Evolutionary conservation across 1,139 yeast species (phyloP).

Genomic region (Pneumocystis carinii): DNA sequence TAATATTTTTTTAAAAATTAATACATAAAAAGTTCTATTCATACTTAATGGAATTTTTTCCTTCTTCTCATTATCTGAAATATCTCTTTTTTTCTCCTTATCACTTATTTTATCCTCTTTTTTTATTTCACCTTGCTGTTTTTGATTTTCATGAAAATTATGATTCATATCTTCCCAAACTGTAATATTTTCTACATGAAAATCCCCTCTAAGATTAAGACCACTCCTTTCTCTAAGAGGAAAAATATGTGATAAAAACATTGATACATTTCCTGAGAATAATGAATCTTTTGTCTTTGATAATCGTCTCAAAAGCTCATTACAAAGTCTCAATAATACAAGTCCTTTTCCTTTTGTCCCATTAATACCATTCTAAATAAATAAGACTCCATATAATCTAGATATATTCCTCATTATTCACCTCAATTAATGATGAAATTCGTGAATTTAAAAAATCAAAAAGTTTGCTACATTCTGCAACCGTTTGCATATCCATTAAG

Average conservation of each 20-base stretch:
- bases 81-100: background rate
- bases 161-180: conserved; percentile 17
- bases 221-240: conserved; percentile 28
- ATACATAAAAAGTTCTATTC: conserved; percentile 3
- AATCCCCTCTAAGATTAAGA: conserved; percentile 26
- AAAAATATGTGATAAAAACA: conserved; percentile 27
- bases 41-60: conserved; percentile 11
- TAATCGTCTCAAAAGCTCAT: conserved; percentile 25
- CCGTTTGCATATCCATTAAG: conserved; percentile 24
- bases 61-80: conserved; percentile 7
- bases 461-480: conserved; percentile 24
- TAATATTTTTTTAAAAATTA: background rate
- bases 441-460: conserved; percentile 26
- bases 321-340: conserved; percentile 26
- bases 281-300: conserved; percentile 25
- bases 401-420: background rate
- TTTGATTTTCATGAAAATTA: conserved; percentile 2
- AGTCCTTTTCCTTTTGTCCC: conserved; percentile 27
- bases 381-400: background rate
- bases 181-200: conserved; percentile 26
- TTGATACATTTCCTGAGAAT: conserved; percentile 27
- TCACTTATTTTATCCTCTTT: background rate
- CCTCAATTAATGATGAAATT: conserved; percentile 18
- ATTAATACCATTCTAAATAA: conserved; percentile 16
- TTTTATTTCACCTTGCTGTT: conserved; percentile 2